Percentiles rank a stretch among this genome's conserved stretches.
phyloP scores from a whole-genome alignment of 108 stramenopile genomes.

The Pseudonitzschia pungens region DNA sequence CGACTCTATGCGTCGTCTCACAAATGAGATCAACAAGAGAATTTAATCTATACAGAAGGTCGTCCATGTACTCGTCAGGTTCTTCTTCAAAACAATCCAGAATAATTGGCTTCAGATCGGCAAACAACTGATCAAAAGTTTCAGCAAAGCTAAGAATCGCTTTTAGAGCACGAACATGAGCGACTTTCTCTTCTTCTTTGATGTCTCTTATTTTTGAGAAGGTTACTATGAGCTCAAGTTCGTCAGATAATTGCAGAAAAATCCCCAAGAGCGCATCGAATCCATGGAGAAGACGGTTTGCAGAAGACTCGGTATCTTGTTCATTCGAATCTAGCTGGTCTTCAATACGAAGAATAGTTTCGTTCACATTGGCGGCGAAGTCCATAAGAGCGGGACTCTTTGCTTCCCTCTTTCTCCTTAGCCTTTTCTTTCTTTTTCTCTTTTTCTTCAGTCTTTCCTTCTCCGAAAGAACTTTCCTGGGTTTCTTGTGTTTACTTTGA shows the following conservation, averaged over 20 bases:
- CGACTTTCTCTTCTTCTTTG: constrained; percentile 31
- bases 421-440: constrained; percentile 23
- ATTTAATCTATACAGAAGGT: constrained; percentile 45
- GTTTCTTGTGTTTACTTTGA: constrained; percentile 10
- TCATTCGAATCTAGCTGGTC: constrained; percentile 30
- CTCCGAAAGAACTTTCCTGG: constrained; percentile 13
- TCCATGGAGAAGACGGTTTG: constrained; percentile 40
- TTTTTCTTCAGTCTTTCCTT: constrained; percentile 8
- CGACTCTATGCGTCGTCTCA: constrained; percentile 46
- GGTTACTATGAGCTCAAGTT: constrained; percentile 47
- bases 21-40: constrained; percentile 42
- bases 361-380: constrained; percentile 44
- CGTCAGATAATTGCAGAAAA: constrained; percentile 51
- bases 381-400: constrained; percentile 46
- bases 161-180: constrained; percentile 36
- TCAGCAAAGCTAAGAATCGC: constrained; percentile 45
- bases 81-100: constrained; percentile 42
- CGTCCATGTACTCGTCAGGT: constrained; percentile 52
- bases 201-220: constrained; percentile 37
- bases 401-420: constrained; percentile 28
- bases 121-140: constrained; percentile 42
- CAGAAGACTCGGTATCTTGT: constrained; percentile 26
- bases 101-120: constrained; percentile 47
- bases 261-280: constrained; percentile 52
- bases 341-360: constrained; percentile 41